phyloP scores from a whole-genome alignment of 441 rosid species.

The Pelargonium cotyledonis region DNA sequence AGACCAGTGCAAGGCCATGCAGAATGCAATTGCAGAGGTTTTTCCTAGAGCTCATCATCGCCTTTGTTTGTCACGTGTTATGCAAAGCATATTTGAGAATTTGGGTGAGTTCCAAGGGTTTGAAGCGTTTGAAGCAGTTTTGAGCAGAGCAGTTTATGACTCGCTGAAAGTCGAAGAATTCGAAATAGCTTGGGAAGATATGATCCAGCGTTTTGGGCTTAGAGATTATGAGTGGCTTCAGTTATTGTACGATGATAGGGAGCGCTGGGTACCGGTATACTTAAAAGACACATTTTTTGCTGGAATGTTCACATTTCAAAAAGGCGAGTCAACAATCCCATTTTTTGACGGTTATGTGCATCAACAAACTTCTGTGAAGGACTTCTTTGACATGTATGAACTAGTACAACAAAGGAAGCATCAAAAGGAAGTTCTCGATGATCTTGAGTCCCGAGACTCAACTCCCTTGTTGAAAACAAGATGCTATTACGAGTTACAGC shows the following conservation, averaged over 20 bases:
- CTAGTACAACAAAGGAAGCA: conserved; percentile 47
- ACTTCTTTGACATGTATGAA: conserved; percentile 52
- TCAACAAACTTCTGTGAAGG: conserved; percentile 52
- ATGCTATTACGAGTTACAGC: conserved; percentile 62
- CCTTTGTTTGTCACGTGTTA: conserved; percentile 43
- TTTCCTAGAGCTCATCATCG: conserved; percentile 78
- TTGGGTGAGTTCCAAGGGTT: conserved; percentile 39
- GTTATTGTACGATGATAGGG: conserved; percentile 48
- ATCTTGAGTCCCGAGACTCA: conserved; percentile 45
- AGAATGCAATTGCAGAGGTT: conserved; percentile 66
- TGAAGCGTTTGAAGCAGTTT: conserved; percentile 40
- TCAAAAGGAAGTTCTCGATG: conserved; percentile 47
- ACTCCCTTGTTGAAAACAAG: conserved; percentile 46
- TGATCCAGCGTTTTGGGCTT: conserved; percentile 45
- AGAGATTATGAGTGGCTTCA: conserved; percentile 44
- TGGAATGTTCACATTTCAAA: conserved; percentile 40
- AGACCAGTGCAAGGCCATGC: conserved; percentile 55
- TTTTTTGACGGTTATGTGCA: conserved; percentile 55
- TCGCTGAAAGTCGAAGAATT: conserved; percentile 63
- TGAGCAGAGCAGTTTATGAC: conserved; percentile 46
- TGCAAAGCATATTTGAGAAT: conserved; percentile 44
- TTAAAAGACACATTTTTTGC: conserved; percentile 64
- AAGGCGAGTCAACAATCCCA: conserved; percentile 36
- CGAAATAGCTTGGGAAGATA: conserved; percentile 67
- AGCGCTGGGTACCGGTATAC: conserved; percentile 73